Base-by-base conservation (phyloP, 768 basidiomycete genomes). In the Boletus sp. region DNA sequence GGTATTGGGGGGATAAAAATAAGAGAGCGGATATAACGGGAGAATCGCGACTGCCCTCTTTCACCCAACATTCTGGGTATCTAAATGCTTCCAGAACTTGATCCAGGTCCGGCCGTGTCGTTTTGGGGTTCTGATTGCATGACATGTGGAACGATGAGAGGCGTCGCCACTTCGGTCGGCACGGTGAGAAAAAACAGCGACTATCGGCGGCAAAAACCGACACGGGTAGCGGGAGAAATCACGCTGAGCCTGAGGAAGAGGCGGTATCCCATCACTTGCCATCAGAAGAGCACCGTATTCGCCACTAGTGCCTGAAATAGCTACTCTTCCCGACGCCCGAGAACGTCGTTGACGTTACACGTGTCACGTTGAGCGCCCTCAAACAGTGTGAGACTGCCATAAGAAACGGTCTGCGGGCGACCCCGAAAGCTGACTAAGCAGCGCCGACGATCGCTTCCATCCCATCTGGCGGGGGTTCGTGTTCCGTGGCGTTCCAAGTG, bases 301-400 rank as follows among this genome's bases (percentile, higher is more conserved):
- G 50, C 52, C 27, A 47, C 53, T 48, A 40, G 55, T 35, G 29
- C 38, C 39, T 25, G 5, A 53, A 32, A 37, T 47, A 29, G 40
- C 19, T 19, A 34, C 32, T 25, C 27, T 40, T 37, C 21, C 64
- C 40, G 45, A 30, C 39, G 15, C 25, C 25, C 35, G 44, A 19
- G 39, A 34, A 19, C 43, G 29, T 56, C 39, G 55, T 19, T 58
- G 50, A 69, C 57, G 62, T 69, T 60, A 64, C 66, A 67, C 62
- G 67, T 67, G 67, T 55, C 64, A 67, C 60, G 55, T 62, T 47
- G 62, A 56, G 67, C 62, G 60, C 40, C 40, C 30, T 35, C 49
- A 38, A 46, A 47, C n/a, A 7, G 41, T 9, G 49, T 21, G 13
- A 17, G 3, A 7, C 29, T 51, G 44, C 25, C 48, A 41, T 19